Evolutionary conservation across 176 grass and related monocot species (phyloP).

Genomic region (Avena sativa): DNA sequence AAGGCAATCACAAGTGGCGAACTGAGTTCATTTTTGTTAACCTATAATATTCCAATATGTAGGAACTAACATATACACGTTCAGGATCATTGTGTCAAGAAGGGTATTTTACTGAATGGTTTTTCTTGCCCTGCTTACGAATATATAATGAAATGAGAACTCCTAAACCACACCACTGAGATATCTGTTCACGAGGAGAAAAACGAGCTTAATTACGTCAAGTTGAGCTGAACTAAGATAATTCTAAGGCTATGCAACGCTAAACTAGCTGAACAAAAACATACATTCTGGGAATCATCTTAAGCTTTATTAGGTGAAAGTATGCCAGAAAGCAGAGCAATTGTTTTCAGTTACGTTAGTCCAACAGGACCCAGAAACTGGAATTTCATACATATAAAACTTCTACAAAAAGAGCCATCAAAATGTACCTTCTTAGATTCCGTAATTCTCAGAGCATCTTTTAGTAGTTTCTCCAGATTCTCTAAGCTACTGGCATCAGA

Average conservation of each 20-base stretch:
- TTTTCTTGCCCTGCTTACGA: neutral
- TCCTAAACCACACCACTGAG: neutral
- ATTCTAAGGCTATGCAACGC: neutral
- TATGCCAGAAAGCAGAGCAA: neutral
- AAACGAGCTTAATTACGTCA: neutral
- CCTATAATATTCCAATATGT: neutral
- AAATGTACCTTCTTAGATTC: slow-evolving; percentile 58
- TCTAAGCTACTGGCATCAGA: slow-evolving; percentile 49
- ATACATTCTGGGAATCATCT: neutral
- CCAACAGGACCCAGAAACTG: neutral
- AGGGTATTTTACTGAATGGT: neutral
- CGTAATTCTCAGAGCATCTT: slow-evolving; percentile 48
- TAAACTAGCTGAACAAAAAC: neutral
- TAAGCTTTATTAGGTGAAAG: neutral
- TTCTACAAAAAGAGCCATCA: neutral
- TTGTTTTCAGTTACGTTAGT: neutral
- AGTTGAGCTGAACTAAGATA: neutral
- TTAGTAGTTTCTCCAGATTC: slow-evolving; percentile 60
- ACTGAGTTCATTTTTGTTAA: neutral
- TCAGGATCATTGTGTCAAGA: neutral
- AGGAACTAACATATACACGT: neutral
- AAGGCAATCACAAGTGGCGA: neutral
- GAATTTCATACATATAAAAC: neutral
- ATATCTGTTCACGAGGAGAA: neutral
- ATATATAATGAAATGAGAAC: neutral